Conservation (phyloP, 2,329 filamentous ascomycete genomes). For the Phoma sp. region DNA sequence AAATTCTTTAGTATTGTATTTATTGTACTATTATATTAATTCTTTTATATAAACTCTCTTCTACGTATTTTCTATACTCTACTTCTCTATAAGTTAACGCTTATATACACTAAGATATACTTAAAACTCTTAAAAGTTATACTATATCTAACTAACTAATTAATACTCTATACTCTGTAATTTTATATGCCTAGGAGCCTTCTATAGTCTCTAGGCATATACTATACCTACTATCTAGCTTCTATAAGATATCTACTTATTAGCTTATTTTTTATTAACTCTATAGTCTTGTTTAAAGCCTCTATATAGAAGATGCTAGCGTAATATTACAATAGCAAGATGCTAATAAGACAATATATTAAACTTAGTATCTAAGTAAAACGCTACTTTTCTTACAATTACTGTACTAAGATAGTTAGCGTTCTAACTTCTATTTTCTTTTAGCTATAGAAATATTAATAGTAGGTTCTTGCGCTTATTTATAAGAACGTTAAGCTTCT, state of each 20-base stretch:
- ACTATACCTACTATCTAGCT: neutral
- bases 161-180: too few relatives aligned
- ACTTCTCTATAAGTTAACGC: too few relatives aligned
- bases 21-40: too few relatives aligned
- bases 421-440: neutral
- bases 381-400: neutral
- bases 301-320: neutral
- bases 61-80: too few relatives aligned
- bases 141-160: too few relatives aligned
- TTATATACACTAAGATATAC: too few relatives aligned
- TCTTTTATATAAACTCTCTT: too few relatives aligned
- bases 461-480: neutral
- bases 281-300: neutral
- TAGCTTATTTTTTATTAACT: neutral
- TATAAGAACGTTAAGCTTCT: neutral
- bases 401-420: neutral
- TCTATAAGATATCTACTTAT: neutral
- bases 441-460: neutral
- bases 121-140: too few relatives aligned
- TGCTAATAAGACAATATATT: neutral
- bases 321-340: neutral
- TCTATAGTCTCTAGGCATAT: too few relatives aligned
- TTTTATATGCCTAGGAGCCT: too few relatives aligned
- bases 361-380: neutral
- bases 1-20: too few relatives aligned